Base-by-base conservation (phyloP, 1,139 yeast genomes). In the Yamadazyma epiphylla region DNA sequence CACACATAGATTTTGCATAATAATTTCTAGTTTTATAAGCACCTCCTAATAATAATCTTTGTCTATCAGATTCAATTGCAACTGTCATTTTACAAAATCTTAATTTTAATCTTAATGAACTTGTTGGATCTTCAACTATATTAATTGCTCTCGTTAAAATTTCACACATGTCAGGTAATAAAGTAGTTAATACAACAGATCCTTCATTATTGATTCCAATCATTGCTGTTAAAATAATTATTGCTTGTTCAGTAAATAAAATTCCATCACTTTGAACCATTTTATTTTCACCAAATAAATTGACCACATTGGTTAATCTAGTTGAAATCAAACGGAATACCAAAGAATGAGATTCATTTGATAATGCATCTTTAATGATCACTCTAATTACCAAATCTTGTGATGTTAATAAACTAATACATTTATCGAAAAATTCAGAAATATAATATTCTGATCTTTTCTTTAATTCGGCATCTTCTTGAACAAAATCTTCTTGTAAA, bases 21-120 rank as follows among this genome's bases (percentile, higher is more conserved):
- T 58, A 58, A 49, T 83, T 85, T 43, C 91, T 74, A 11, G 73
- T 42, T 30, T 64, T 63, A 41, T 69, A 69, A 23, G 80, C 83
- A 25, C 89, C 87, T 23, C 66, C 58, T 19, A 71, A 42, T 0
- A 75, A 70, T 19, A 62, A 41, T 19, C 60, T 53, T 5, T 48
- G 51, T 32, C 63, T 57, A 27, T 64, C 61, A 4, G 49, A 34
- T 29, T 80, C 80, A 26, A 80, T 59, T 2, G 71, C 65, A 22
- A 66, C 64, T 5, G 69, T 62, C 41, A 80, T 57, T 41, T 76
- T 74, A 35, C 86, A 77, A 43, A 78, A 68, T 33, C 82, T 67
- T 32, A 80, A 68, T 36, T 76, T 72, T 24, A 82, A 59, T 35
- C 78, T 64, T 30, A 70, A 56, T 14, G 65, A 64, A 29, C 64